These are phyloP conservation scores for Monilinia fructigena DNA, from an alignment of 2,329 filamentous ascomycete genomes.

Conservation along the genomic window DNA sequence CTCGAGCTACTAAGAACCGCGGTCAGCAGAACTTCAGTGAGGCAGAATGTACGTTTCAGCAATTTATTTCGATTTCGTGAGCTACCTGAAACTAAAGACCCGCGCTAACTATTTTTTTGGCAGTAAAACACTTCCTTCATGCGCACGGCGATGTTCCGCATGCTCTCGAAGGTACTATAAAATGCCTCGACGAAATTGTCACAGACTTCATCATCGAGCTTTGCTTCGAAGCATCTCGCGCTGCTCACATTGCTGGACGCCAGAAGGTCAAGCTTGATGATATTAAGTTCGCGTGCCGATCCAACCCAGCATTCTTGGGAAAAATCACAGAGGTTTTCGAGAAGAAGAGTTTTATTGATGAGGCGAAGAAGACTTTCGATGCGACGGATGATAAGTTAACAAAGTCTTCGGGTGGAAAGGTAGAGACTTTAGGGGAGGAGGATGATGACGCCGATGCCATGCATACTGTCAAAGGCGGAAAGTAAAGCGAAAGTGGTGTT, in stretches of 20 bases:
- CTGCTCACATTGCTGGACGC: constrained; percentile 80
- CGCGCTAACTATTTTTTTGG: constrained; percentile 20
- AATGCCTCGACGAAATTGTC: constrained; percentile 88
- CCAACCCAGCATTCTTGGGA: constrained; percentile 81
- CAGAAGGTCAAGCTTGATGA: constrained; percentile 99
- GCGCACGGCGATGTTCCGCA: constrained; percentile 76
- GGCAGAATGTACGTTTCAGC: constrained; percentile 60
- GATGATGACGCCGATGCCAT: constrained; percentile 51
- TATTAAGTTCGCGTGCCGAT: constrained; percentile 89
- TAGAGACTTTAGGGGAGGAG: constrained; percentile 53
- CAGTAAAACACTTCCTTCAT: constrained; percentile 73
- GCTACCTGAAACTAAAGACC: neutral
- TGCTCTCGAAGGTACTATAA: constrained; percentile 79
- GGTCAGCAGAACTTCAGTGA: constrained; percentile 77
- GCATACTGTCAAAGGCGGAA: constrained; percentile 30
- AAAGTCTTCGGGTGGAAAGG: constrained; percentile 49
- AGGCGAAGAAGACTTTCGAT: constrained; percentile 73
- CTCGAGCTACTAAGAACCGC: constrained; percentile 75
- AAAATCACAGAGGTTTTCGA: constrained; percentile 86
- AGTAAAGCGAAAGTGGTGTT: constrained; percentile 19
- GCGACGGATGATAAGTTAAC: constrained; percentile 64
- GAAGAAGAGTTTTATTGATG: constrained; percentile 83
- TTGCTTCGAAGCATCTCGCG: constrained; percentile 83
- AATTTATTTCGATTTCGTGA: neutral
- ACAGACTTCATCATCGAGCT: constrained; percentile 96